phyloP scores from a whole-genome alignment of 2,329 filamentous ascomycete species.

The Cercospora sp. region DNA sequence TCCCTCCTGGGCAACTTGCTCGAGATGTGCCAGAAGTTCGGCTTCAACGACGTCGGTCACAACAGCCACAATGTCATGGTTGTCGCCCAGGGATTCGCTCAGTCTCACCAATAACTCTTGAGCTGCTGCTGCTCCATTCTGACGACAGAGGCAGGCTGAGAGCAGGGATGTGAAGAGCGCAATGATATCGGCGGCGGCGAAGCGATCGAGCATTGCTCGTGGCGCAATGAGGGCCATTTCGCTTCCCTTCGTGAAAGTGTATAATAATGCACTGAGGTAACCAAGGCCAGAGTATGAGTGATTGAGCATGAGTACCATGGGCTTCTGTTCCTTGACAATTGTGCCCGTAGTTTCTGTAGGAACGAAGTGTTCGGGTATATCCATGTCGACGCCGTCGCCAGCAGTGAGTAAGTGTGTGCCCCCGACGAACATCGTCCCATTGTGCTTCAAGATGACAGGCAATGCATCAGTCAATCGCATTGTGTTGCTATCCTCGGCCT shows the following conservation, averaged over 20 bases:
- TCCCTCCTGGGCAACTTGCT: constrained; percentile 61
- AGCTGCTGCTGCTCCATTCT: constrained; percentile 40
- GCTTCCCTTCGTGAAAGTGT: constrained; percentile 62
- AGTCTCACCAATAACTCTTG: constrained; percentile 52
- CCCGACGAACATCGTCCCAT: constrained; percentile 1
- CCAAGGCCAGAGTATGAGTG: constrained; percentile 76
- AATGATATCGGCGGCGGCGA: constrained; percentile 72
- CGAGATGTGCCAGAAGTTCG: constrained; percentile 53
- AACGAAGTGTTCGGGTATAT: constrained; percentile 11
- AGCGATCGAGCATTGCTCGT: constrained; percentile 48
- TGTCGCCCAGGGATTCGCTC: constrained; percentile 55
- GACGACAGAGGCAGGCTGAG: constrained; percentile 37
- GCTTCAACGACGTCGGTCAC: constrained; percentile 83
- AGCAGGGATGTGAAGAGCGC: constrained; percentile 72
- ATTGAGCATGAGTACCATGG: constrained; percentile 72
- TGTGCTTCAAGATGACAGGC: constrained; percentile 57
- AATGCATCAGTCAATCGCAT: constrained; percentile 68
- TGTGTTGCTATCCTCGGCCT: constrained; percentile 82
- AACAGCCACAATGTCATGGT: constrained; percentile 74
- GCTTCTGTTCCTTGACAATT: constrained; percentile 75
- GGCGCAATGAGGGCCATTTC: constrained; percentile 26
- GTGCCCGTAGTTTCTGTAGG: constrained; percentile 65
- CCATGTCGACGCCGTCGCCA: constrained; percentile 10
- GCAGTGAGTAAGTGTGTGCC: constrained; percentile 8
- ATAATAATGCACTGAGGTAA: constrained; percentile 74